Evolutionary conservation across 306 rosid species (phyloP).

Genomic region (Inga oerstediana): DNA sequence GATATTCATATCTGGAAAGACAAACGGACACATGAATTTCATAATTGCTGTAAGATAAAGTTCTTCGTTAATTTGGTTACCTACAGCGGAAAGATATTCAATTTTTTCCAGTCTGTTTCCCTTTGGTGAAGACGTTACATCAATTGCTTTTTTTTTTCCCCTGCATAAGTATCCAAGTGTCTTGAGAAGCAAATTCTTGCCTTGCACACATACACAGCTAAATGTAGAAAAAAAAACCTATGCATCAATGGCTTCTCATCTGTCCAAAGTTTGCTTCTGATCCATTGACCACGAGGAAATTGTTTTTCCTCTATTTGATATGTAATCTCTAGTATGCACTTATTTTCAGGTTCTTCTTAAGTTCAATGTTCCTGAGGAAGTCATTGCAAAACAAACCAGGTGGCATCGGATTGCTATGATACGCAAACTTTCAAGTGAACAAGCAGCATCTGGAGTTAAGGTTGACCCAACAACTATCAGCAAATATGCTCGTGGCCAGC

Average conservation of each 20-base stretch:
- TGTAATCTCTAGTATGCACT: slow-evolving; percentile 29
- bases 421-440: slow-evolving; percentile 98
- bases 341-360: slow-evolving; percentile 83
- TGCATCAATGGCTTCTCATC: slow-evolving; percentile 13
- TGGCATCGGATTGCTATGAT: slow-evolving; percentile 99
- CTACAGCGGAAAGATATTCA: neutral
- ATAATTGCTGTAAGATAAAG: neutral
- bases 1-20: slow-evolving; percentile 16
- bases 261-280: slow-evolving; percentile 13
- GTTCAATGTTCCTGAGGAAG: slow-evolving; percentile 90
- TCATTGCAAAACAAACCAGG: slow-evolving; percentile 85
- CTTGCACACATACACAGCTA: neutral
- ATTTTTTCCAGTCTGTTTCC: slow-evolving; percentile 6
- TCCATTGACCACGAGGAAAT: slow-evolving; percentile 14
- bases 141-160: slow-evolving; percentile 22
- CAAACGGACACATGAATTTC: slow-evolving; percentile 13
- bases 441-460: slow-evolving; percentile 94
- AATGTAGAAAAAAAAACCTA: neutral
- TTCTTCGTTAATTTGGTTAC: slow-evolving; percentile 5
- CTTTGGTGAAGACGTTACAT: neutral
- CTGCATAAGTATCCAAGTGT: neutral
- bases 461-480: slow-evolving; percentile 94
- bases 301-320: neutral
- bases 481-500: slow-evolving; percentile 98
- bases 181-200: slow-evolving; percentile 20